Evolutionary conservation across 129 eudicot genomes (phyloP), one percentile per base, ranked within the genome.

Genomic region (Flaveria robusta): DNA sequence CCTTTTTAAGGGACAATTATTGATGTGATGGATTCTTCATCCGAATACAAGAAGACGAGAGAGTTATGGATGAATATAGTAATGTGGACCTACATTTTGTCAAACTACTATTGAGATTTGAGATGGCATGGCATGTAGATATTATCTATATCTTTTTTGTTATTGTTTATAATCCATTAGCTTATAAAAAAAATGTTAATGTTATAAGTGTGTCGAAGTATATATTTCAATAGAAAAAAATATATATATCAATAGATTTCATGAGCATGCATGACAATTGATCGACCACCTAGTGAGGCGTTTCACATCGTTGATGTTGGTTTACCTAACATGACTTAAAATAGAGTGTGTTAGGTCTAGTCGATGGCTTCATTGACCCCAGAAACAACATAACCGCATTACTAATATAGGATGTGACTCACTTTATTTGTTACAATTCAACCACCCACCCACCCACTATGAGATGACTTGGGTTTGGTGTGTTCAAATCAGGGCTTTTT

Each of bases 301-400:
- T 79, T 22, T 62, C 56, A 72, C 62, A 72, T n/a, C 52, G 65
- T 29, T 77, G 74, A 66, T 72, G 74, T 72, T 56, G 67, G 37
- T 79, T 72, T 29, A 79, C 79, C 83, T 79, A 79, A 72, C 78
- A 51, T 72, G 78, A 66, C 74, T 41, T 26, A 29, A 71, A 45
- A 43, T n/a, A 76, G 31, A 49, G 7, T 70, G 72, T 14, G 82
- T 47, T 78, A 70, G 82, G 77, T 70, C 65, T 31, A 46, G 47
- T 59, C 27, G 66, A 69, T 65, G 42, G 54, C 22, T 20, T 24
- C 18, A 60, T 60, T 42, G 31, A 34, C 55, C 55, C 24, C 56
- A 56, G 1, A 34, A 75, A 62, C 62, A 19, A 75, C 79, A 46
- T 75, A 63, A 77, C 10, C 58, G 52, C 81, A 77, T 54, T 68